Evolutionary conservation across 2,329 filamentous ascomycete genomes (phyloP).

Genomic region (Incumbomyces delicatus): DNA sequence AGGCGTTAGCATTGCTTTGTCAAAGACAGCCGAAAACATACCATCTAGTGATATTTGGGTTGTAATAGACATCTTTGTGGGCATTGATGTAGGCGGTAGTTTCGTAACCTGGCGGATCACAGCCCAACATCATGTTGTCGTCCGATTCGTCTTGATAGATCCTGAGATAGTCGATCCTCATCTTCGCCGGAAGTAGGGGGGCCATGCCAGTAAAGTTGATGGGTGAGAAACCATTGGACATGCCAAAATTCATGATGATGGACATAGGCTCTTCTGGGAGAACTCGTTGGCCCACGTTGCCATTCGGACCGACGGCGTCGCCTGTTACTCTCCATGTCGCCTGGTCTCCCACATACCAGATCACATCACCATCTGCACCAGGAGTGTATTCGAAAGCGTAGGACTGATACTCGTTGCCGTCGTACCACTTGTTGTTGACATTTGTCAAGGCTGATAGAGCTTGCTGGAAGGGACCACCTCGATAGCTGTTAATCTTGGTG

Average conservation of each 20-base stretch:
- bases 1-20: constrained; percentile 9
- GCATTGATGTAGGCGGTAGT: constrained; percentile 58
- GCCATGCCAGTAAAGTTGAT: constrained; percentile 50
- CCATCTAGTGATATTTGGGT: constrained; percentile 56
- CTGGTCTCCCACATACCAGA: constrained; percentile 56
- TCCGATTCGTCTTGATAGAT: constrained; percentile 53
- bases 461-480: constrained; percentile 54
- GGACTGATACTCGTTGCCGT: constrained; percentile 52
- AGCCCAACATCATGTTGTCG: constrained; percentile 49
- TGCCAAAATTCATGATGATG: constrained; percentile 60
- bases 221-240: constrained; percentile 55
- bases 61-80: constrained; percentile 52
- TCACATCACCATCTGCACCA: constrained; percentile 50
- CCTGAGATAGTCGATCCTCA: constrained; percentile 60
- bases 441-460: constrained; percentile 52
- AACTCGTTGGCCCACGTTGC: constrained; percentile 56
- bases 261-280: constrained; percentile 60
- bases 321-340: constrained; percentile 54
- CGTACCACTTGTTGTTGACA: constrained; percentile 58
- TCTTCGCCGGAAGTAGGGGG: constrained; percentile 50
- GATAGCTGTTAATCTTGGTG: constrained; percentile 50
- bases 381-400: constrained; percentile 57
- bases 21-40: constrained; percentile 27
- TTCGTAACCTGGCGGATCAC: constrained; percentile 57
- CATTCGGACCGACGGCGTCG: constrained; percentile 54